Conservation (phyloP, 345 rosid genomes). For the Eutrema yunnanense region DNA sequence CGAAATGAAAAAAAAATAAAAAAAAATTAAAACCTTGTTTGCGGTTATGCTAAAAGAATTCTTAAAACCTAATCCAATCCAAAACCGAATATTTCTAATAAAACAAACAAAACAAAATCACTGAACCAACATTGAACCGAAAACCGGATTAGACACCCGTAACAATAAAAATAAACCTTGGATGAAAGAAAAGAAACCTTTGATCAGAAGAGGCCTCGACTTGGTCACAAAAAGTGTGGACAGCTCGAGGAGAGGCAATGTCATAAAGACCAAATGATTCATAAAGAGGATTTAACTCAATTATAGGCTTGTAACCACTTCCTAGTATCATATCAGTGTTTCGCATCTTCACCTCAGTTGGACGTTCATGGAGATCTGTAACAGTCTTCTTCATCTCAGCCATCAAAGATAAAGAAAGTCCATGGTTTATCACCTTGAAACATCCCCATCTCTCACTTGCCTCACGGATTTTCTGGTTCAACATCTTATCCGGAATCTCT, state of each 20-base stretch:
- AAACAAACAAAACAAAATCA: no score
- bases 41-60: no score
- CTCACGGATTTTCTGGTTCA: slow-evolving; percentile 35
- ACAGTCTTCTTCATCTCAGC: slow-evolving; percentile 58
- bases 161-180: neutral
- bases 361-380: slow-evolving; percentile 54
- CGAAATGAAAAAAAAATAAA: no score
- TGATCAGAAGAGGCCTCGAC: slow-evolving; percentile 58
- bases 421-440: slow-evolving; percentile 64
- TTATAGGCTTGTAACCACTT: slow-evolving; percentile 58
- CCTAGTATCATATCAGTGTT: slow-evolving; percentile 54
- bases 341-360: slow-evolving; percentile 44
- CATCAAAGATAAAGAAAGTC: slow-evolving; percentile 38
- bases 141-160: neutral
- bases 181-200: slow-evolving; percentile 32
- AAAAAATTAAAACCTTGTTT: no score
- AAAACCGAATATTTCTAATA: no score
- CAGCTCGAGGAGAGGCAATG: slow-evolving; percentile 47
- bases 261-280: slow-evolving; percentile 76
- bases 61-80: no score
- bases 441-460: slow-evolving; percentile 75
- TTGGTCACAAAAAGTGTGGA: slow-evolving; percentile 50
- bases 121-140: neutral
- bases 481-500: slow-evolving; percentile 26
- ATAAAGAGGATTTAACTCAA: slow-evolving; percentile 48